Evolutionary conservation across 306 rosid genomes (phyloP), one percentile per base, ranked within the genome.

Genomic region (Prinsepia uniflora): DNA sequence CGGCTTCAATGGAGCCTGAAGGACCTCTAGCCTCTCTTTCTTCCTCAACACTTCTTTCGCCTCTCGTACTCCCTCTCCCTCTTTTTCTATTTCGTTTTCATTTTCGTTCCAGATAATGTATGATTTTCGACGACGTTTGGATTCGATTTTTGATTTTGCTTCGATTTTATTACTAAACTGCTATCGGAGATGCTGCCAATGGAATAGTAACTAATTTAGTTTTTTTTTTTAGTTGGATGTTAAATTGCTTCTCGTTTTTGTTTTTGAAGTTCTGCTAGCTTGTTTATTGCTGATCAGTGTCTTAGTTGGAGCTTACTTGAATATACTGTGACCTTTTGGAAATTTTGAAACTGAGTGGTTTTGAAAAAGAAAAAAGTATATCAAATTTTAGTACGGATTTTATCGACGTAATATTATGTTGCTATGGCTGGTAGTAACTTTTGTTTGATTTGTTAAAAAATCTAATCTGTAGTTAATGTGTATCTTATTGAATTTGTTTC

Each of bases 31-130:
- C 43, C 72, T 77, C 57, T 83, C 88, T 14, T 42, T 86, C 47
- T 46, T 83, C 43, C 72, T 81, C 78, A 65, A 69, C 72, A 84
- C 79, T 67, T 61, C 75, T 8, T 58, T 65, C 7, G 58, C 67
- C 71, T 82, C 96, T 66, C 83, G 96, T 85, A 88, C 34, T 82
- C 6, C 40, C 61, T 75, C 75, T 67, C 61, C 68, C 68, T 61
- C 3, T 45, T 42, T 75, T 75, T 77, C 65, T 67, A 39, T 62
- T 18, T 20, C 61, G 10, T 22, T 43, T 65, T 18, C 69, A 30
- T 63, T 68, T 76, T 61, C 63, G 0, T 15, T 76, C 71, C 63
- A 5, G 7, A 39, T 41, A 15, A 42, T 63, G n/a, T 5, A 24
- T 40, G 34, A 8, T 24, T 13, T 52, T 12, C 30, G 36, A 30